A percentile compares a stretch with the other conserved stretches of the same genome.
phyloP scores from a whole-genome alignment of 129 eudicot species.

The Solidago caesia region DNA sequence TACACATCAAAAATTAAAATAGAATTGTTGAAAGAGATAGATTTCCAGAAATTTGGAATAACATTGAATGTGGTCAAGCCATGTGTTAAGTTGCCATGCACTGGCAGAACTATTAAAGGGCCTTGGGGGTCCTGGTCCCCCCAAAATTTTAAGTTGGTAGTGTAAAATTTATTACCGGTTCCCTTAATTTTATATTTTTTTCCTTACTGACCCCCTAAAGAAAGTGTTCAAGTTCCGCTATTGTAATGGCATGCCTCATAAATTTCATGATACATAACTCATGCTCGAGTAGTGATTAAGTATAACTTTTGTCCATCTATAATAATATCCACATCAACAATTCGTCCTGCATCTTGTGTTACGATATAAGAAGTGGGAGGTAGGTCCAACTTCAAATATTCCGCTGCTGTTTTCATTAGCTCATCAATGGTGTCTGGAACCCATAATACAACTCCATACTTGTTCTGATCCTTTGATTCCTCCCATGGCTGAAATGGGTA shows the following conservation, averaged over 20 bases:
- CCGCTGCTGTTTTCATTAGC: constrained; percentile 35
- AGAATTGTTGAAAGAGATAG: too few relatives aligned
- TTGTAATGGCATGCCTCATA: not conserved
- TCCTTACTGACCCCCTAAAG: too few relatives aligned
- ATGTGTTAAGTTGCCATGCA: too few relatives aligned
- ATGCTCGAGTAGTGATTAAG: constrained; percentile 35
- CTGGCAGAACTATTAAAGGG: too few relatives aligned
- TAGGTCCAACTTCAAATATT: constrained; percentile 36
- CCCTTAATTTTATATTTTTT: too few relatives aligned
- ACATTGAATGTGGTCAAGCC: not conserved
- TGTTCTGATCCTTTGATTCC: constrained; percentile 37
- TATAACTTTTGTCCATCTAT: constrained; percentile 60
- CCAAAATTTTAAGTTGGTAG: too few relatives aligned
- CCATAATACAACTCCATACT: constrained; percentile 14
- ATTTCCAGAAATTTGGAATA: not conserved
- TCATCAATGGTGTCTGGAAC: constrained; percentile 12
- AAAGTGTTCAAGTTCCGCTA: too few relatives aligned
- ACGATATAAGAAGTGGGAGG: constrained; percentile 36
- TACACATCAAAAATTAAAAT: too few relatives aligned
- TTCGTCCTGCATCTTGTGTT: constrained; percentile 71
- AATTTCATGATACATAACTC: not conserved
- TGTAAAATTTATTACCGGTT: too few relatives aligned
- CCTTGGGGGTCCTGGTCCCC: too few relatives aligned
- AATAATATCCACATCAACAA: constrained; percentile 65
- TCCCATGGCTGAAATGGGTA: constrained; percentile 67